Evolutionary conservation across 768 basidiomycete genomes (phyloP).

Genomic region (Tricholomella constricta): DNA sequence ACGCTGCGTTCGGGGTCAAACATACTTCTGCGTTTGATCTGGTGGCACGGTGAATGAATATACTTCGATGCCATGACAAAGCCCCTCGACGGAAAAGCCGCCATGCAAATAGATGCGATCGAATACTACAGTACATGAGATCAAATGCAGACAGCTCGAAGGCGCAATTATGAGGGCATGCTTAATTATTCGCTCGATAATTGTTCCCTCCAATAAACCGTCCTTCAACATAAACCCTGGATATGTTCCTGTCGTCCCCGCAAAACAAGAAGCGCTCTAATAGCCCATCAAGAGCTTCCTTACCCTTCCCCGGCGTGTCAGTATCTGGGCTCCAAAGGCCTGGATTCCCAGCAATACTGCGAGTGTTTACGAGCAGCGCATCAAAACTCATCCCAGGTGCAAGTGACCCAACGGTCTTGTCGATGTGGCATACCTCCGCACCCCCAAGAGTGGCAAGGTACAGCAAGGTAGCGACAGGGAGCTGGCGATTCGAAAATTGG

Average conservation of each 20-base stretch:
- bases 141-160: too few relatives aligned
- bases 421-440: slow-evolving; percentile 77
- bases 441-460: slow-evolving; percentile 94
- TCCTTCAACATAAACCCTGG: slow-evolving; percentile 84
- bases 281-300: slow-evolving; percentile 34
- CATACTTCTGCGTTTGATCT: too few relatives aligned
- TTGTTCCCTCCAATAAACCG: slow-evolving; percentile 70
- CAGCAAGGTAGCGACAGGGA: slow-evolving; percentile 74
- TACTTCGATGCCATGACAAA: too few relatives aligned
- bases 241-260: slow-evolving; percentile 85
- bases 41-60: too few relatives aligned
- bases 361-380: slow-evolving; percentile 72
- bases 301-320: slow-evolving; percentile 31
- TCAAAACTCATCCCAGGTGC: slow-evolving; percentile 86
- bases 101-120: too few relatives aligned
- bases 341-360: slow-evolving; percentile 53
- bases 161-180: too few relatives aligned
- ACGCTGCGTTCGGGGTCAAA: too few relatives aligned
- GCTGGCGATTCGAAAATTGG: slow-evolving; percentile 57
- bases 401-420: slow-evolving; percentile 74
- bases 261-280: slow-evolving; percentile 87
- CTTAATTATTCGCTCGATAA: too few relatives aligned
- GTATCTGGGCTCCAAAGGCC: slow-evolving; percentile 54
- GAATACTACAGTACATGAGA: too few relatives aligned
- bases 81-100: too few relatives aligned